Conservation (phyloP, 1,284 basidiomycete species). For the Meira miltonrushii region DNA sequence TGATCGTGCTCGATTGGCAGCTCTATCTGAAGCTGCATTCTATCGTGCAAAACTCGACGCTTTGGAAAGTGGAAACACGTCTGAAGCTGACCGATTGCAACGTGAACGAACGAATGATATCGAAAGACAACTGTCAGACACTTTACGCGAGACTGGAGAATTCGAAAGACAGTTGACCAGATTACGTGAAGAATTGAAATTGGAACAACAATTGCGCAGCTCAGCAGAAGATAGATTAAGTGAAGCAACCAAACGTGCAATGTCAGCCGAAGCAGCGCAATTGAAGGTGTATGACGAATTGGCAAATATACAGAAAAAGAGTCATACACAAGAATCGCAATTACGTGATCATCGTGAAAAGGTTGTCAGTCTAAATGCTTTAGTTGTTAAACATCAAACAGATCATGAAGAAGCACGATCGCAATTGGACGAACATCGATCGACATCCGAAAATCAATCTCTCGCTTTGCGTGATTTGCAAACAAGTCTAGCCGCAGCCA, state of each 20-base stretch:
- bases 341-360: constrained; percentile 75
- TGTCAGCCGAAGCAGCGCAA: constrained; percentile 74
- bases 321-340: constrained; percentile 63
- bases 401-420: constrained; percentile 66
- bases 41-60: constrained; percentile 89
- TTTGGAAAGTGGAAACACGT: constrained; percentile 66
- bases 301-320: constrained; percentile 66
- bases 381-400: constrained; percentile 70
- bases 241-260: constrained; percentile 76
- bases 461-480: constrained; percentile 80
- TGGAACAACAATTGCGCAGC: constrained; percentile 60
- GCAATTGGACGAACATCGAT: constrained; percentile 63
- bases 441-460: constrained; percentile 70
- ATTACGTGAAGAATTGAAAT: constrained; percentile 57
- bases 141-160: constrained; percentile 65
- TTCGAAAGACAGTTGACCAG: constrained; percentile 65
- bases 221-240: constrained; percentile 73
- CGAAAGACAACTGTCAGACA: constrained; percentile 71
- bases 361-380: constrained; percentile 69
- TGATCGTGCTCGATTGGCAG: constrained; percentile 71
- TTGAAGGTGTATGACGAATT: constrained; percentile 67
- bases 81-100: constrained; percentile 68
- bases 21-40: constrained; percentile 90
- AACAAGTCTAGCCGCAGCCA: constrained; percentile 68
- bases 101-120: constrained; percentile 73